Percentiles rank a stretch among this genome's conserved stretches.
Evolutionary conservation across 495 filamentous ascomycete species (phyloP).

Genomic region (Penicilliopsis zonata): DNA sequence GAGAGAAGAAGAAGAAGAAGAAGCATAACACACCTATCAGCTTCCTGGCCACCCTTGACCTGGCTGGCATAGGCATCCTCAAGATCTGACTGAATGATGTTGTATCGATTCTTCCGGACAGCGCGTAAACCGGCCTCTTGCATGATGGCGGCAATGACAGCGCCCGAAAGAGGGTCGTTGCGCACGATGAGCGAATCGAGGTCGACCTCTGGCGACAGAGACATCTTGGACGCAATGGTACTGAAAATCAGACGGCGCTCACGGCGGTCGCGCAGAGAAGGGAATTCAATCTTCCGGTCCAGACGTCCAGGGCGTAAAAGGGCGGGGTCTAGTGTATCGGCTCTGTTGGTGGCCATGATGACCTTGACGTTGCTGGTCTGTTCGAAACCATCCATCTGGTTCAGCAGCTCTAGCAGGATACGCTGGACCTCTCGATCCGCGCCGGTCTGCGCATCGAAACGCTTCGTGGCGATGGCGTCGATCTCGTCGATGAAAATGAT

Average conservation of each 20-base stretch:
- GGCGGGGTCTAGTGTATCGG: conserved; percentile 91
- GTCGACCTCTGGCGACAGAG: conserved; percentile 88
- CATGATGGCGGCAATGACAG: conserved; percentile 97
- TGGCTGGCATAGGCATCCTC: conserved; percentile 94
- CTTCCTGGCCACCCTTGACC: conserved; percentile 79
- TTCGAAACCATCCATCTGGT: conserved; percentile 99
- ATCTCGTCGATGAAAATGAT: conserved; percentile 99
- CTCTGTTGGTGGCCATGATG: conserved; percentile 98
- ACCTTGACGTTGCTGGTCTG: conserved; percentile 98
- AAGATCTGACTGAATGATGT: conserved; percentile 92
- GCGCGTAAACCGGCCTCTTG: conserved; percentile 93
- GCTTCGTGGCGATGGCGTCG: conserved; percentile 96
- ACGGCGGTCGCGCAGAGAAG: conserved; percentile 75
- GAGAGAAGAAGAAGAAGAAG: not conserved
- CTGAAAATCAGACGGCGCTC: conserved; percentile 93
- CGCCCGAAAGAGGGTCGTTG: conserved; percentile 89
- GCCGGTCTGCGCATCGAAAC: conserved; percentile 95
- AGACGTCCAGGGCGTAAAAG: conserved; percentile 88
- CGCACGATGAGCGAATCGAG: conserved; percentile 89
- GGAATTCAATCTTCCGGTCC: conserved; percentile 98
- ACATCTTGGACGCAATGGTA: conserved; percentile 95
- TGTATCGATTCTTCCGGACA: conserved; percentile 96
- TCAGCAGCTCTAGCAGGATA: conserved; percentile 90
- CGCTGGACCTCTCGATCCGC: conserved; percentile 97
- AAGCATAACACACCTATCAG: conserved; percentile 34